phyloP scores from a whole-genome alignment of 2,329 filamentous ascomycete genomes.

The Botrytis galanthina region DNA sequence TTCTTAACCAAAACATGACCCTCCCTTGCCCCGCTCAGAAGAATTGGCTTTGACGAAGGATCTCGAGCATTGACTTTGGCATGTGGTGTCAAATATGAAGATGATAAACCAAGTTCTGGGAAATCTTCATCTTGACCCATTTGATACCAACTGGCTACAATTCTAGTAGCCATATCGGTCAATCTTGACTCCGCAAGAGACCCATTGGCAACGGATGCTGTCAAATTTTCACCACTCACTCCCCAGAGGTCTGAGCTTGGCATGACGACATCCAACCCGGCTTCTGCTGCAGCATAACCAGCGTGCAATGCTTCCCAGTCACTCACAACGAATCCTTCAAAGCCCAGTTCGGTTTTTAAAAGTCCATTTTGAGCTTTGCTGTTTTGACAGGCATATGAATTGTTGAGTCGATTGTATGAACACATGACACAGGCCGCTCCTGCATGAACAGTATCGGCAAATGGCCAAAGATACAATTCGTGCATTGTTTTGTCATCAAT shows the following conservation, averaged over 20 bases:
- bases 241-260: conserved; percentile 28
- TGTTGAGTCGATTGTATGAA: conserved; percentile 65
- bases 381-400: conserved; percentile 63
- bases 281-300: conserved; percentile 72
- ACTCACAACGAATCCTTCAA: conserved; percentile 76
- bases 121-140: conserved; percentile 52
- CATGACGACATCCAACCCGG: conserved; percentile 69
- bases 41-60: conserved; percentile 33
- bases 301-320: conserved; percentile 85
- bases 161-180: conserved; percentile 65
- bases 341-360: conserved; percentile 80
- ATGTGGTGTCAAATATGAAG: conserved; percentile 50
- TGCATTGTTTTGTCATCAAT: conserved; percentile 73
- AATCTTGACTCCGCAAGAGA: conserved; percentile 39
- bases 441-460: conserved; percentile 73
- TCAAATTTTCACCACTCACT: conserved; percentile 39
- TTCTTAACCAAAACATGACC: conserved; percentile 65
- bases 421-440: conserved; percentile 81
- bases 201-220: conserved; percentile 58
- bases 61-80: conserved; percentile 54
- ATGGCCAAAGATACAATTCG: conserved; percentile 82
- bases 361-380: conserved; percentile 77
- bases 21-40: conserved; percentile 50
- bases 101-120: conserved; percentile 49
- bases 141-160: conserved; percentile 58